Percentiles rank a stretch among this genome's conserved stretches.
Conservation (phyloP, 345 rosid genomes). For the Citrus maxima region DNA sequence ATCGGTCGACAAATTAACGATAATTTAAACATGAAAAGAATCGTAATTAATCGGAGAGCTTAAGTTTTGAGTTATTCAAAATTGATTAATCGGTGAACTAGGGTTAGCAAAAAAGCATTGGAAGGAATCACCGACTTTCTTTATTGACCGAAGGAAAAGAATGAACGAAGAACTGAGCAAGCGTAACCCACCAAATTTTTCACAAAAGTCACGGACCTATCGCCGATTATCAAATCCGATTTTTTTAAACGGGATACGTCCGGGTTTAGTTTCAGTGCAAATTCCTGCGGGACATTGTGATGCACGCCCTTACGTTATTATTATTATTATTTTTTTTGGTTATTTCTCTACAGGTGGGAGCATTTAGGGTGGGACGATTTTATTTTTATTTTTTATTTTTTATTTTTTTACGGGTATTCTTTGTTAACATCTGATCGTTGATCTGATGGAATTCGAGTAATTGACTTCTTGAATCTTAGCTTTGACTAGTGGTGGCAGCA, state of each 20-base stretch:
- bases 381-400: too few species aligned
- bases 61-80: slow-evolving; percentile 14
- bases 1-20: background rate
- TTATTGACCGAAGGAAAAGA: slow-evolving; percentile 24
- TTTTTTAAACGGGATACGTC: slow-evolving; percentile 47
- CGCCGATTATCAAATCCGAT: slow-evolving; percentile 70
- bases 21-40: background rate
- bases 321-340: background rate
- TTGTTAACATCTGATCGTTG: background rate
- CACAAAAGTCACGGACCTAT: slow-evolving; percentile 57
- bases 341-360: background rate
- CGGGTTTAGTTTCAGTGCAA: slow-evolving; percentile 60
- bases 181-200: slow-evolving; percentile 5
- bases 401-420: background rate
- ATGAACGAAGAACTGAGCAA: background rate
- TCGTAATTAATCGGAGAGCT: slow-evolving; percentile 4
- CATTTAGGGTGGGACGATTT: background rate
- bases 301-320: slow-evolving; percentile 19
- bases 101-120: slow-evolving; percentile 34
- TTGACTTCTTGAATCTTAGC: background rate
- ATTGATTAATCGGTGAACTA: slow-evolving; percentile 17
- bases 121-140: slow-evolving; percentile 30
- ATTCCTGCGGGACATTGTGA: slow-evolving; percentile 30
- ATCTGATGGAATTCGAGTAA: background rate
- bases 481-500: background rate